Conservation (phyloP, 331 rosid species). For the Acacia pycnantha region DNA sequence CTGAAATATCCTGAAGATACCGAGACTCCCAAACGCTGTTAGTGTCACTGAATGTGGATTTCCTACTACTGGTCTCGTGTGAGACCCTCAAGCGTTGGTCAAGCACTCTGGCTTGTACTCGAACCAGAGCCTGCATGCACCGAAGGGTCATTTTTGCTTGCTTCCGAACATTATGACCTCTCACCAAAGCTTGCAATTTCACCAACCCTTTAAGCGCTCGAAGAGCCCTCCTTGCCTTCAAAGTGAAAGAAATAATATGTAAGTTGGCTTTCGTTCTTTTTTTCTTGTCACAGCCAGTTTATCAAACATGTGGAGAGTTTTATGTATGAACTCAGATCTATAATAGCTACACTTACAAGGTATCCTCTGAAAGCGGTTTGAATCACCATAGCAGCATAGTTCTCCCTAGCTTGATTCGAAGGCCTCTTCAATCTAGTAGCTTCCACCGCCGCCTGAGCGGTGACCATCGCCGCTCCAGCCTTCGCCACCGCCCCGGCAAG, state of each 20-base stretch:
- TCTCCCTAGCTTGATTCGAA: constrained; percentile 47
- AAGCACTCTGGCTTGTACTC: constrained; percentile 86
- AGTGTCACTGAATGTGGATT: constrained; percentile 77
- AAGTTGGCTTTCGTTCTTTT: not conserved
- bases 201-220: constrained; percentile 90
- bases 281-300: not conserved
- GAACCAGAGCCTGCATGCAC: constrained; percentile 92
- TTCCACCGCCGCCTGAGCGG: constrained; percentile 70
- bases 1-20: constrained; percentile 75
- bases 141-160: constrained; percentile 93
- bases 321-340: constrained; percentile 13
- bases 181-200: constrained; percentile 92
- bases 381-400: constrained; percentile 55
- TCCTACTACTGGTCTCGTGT: constrained; percentile 63
- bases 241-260: not conserved
- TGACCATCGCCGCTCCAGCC: constrained; percentile 86
- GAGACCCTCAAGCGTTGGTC: constrained; percentile 83
- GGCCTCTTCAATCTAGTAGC: constrained; percentile 66
- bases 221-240: constrained; percentile 92
- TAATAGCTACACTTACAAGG: constrained; percentile 40
- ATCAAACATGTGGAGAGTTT: not conserved
- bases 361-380: constrained; percentile 96
- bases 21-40: constrained; percentile 66
- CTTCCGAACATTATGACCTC: constrained; percentile 94
- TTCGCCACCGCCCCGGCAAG: constrained; percentile 69